Percentiles rank a stretch among this genome's conserved stretches.
These are phyloP conservation scores for Ustilago trichophora DNA, from an alignment of 1,284 basidiomycete species.

Conservation along the genomic window DNA sequence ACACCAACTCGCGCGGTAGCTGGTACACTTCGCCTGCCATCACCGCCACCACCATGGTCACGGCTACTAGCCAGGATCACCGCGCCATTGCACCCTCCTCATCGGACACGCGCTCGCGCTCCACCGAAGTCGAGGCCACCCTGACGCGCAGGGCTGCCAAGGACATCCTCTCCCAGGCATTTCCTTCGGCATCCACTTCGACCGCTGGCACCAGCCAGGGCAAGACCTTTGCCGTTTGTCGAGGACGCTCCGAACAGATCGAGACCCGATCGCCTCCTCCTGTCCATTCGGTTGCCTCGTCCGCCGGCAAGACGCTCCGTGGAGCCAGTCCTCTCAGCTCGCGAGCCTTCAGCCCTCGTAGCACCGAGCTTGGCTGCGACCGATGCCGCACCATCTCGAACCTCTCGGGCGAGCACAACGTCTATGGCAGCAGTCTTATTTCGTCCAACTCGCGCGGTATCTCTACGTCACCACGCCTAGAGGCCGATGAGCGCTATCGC, in stretches of 20 bases:
- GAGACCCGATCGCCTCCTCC: constrained; percentile 45
- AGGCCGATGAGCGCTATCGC: constrained; percentile 31
- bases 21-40: constrained; percentile 55
- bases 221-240: constrained; percentile 15
- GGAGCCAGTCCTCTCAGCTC: constrained; percentile 39
- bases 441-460: constrained; percentile 30
- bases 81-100: constrained; percentile 7
- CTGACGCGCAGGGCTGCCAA: constrained; percentile 42
- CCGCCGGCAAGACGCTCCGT: constrained; percentile 50
- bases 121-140: constrained; percentile 27
- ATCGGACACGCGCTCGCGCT: constrained; percentile 7
- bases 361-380: constrained; percentile 41
- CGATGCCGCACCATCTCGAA: constrained; percentile 49
- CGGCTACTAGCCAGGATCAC: constrained; percentile 30
- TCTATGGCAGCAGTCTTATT: constrained; percentile 36
- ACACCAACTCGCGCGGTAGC: constrained; percentile 52
- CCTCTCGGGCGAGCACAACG: constrained; percentile 37
- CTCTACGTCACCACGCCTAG: constrained; percentile 26
- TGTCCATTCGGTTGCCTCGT: constrained; percentile 50
- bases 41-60: constrained; percentile 49
- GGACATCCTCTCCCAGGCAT: constrained; percentile 33
- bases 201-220: constrained; percentile 11
- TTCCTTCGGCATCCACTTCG: constrained; percentile 3
- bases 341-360: constrained; percentile 36
- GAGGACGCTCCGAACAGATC: constrained; percentile 27